phyloP scores from a whole-genome alignment of 108 stramenopile species.

The Cyclotella sp. region DNA sequence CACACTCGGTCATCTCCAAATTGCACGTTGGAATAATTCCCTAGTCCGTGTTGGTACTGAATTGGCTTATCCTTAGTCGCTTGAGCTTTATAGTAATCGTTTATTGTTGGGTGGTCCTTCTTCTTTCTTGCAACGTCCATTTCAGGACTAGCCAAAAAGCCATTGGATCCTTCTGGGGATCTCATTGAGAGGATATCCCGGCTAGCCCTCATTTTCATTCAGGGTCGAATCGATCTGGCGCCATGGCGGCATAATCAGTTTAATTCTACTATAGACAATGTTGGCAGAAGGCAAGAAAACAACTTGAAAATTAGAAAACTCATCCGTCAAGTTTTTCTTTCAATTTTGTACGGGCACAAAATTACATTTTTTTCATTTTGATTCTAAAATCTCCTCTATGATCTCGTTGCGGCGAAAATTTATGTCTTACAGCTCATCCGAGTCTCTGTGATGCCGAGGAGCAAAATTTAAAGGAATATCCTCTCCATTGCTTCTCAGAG shows the following conservation, averaged over 20 bases:
- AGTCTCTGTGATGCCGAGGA: slow-evolving; percentile 35
- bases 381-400: not conserved
- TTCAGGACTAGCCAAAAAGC: slow-evolving; percentile 49
- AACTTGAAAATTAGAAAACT: not conserved
- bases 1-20: slow-evolving; percentile 72
- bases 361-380: not conserved
- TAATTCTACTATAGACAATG: too few species aligned
- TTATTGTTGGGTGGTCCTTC: slow-evolving; percentile 62
- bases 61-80: slow-evolving; percentile 54
- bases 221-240: not conserved
- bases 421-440: slow-evolving; percentile 3
- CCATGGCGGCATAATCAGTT: not conserved
- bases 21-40: slow-evolving; percentile 64
- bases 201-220: slow-evolving; percentile 2
- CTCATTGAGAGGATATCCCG: slow-evolving; percentile 8
- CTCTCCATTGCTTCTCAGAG: slow-evolving; percentile 62
- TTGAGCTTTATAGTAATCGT: slow-evolving; percentile 61
- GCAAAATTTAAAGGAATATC: slow-evolving; percentile 60
- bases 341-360: not conserved
- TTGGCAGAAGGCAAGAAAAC: not conserved
- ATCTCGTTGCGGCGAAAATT: not conserved
- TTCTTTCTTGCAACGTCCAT: slow-evolving; percentile 54
- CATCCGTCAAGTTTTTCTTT: not conserved
- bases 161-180: slow-evolving; percentile 12
- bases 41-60: slow-evolving; percentile 66